Evolutionary conservation across 345 rosid genomes (phyloP).

Genomic region (Noccaea bulbosa): DNA sequence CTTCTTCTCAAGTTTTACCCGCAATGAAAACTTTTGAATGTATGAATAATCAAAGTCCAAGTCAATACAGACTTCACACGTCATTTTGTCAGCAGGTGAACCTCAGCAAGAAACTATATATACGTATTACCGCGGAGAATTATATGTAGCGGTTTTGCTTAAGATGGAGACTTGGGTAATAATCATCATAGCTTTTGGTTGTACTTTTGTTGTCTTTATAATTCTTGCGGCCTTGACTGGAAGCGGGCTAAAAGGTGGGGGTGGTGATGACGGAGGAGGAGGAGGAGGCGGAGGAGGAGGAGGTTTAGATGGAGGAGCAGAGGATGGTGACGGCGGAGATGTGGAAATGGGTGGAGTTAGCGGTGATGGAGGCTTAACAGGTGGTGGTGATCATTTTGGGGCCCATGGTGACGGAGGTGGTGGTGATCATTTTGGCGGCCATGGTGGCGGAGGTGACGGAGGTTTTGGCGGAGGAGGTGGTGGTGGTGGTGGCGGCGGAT

Average conservation of each 20-base stretch:
- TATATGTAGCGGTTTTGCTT: conserved; percentile 3
- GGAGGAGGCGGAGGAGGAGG: conserved; percentile 23
- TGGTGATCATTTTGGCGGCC: conserved; percentile 16
- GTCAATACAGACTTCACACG: conserved; percentile 21
- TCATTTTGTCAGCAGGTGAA: background rate
- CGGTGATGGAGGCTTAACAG: conserved; percentile 13
- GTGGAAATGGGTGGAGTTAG: conserved; percentile 17
- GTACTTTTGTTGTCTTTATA: background rate
- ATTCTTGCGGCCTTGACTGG: background rate
- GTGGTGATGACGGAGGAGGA: conserved; percentile 20
- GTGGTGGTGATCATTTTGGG: conserved; percentile 20
- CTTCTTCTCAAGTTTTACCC: conserved; percentile 30
- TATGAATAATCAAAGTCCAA: conserved; percentile 21
- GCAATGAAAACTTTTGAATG: conserved; percentile 17
- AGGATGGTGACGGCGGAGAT: conserved; percentile 2
- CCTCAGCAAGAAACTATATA: conserved; percentile 1
- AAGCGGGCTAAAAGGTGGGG: conserved; percentile 12
- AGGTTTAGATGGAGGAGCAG: background rate
- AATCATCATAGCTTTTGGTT: conserved; percentile 24
- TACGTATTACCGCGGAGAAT: background rate
- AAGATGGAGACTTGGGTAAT: conserved; percentile 15
- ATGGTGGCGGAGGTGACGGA: conserved; percentile 25
- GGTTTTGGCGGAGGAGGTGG: background rate
- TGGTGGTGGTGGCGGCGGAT: background rate
- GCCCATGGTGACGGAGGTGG: conserved; percentile 25